Evolutionary conservation across 2,329 filamentous ascomycete genomes (phyloP).

Genomic region (Penicillium fuscoglaucum): DNA sequence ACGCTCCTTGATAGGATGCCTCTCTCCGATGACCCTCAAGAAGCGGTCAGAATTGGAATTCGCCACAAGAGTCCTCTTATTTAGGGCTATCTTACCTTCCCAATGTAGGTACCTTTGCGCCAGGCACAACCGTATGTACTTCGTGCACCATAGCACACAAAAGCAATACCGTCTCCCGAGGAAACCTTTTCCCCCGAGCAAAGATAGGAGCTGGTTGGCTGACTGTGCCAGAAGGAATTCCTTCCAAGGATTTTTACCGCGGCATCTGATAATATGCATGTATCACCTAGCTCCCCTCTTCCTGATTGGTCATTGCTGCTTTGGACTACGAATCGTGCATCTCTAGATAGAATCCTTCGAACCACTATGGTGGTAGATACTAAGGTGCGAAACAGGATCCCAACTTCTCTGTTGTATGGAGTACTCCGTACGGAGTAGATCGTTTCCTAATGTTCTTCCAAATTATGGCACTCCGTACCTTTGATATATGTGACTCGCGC

Average conservation of each 20-base stretch:
- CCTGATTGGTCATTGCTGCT: slow-evolving; percentile 8
- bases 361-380: not conserved
- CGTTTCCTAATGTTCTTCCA: not conserved
- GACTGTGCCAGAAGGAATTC: not conserved
- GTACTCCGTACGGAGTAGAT: not conserved
- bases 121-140: not conserved
- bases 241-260: not conserved
- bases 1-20: not conserved
- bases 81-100: not conserved
- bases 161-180: not conserved
- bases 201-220: not conserved
- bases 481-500: not conserved
- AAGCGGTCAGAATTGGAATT: slow-evolving; percentile 4
- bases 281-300: no score
- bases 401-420: no score
- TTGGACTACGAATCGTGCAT: slow-evolving; percentile 10
- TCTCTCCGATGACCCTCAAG: not conserved
- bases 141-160: not conserved
- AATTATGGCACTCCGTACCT: not conserved
- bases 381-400: not conserved
- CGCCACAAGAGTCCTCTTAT: not conserved
- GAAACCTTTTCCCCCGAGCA: not conserved
- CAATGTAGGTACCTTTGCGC: not conserved
- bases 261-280: not conserved
- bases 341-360: not conserved